Evolutionary conservation across 2,329 filamentous ascomycete genomes (phyloP), one percentile per base, ranked within the genome.

Genomic region (Calonectria pauciramosa): DNA sequence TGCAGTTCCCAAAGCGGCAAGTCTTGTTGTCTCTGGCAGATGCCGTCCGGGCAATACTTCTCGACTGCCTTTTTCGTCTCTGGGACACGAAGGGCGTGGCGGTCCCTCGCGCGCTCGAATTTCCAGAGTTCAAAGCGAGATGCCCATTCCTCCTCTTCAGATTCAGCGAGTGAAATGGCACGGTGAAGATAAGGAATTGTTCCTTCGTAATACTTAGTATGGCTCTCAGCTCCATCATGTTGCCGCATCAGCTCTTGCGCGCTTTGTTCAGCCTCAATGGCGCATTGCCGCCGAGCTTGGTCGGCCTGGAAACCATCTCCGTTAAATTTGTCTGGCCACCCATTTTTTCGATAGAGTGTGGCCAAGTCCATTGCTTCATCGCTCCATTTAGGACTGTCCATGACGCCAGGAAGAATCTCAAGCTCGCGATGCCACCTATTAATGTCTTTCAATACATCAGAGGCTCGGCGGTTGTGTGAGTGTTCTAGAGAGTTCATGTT

Each of bases 371-470:
- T 68, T 20, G 26, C 36, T 2, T 38, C 14, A 3, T 63, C 14
- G 11, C 5, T 4, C 36, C 56, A 63, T 20, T 20, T 26, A 14
- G 14, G 11, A 2, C 23, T 7, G 3, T 44, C 38, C 4, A 1
- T 2, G 8, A 18, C 9, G 18, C 60, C 41, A 6, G 60, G 38
- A 34, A 65, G 16, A 23, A 49, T 11, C n/a, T 68, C 16, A 4
- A 68, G 66, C 18, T 56, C 26, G 9, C 51, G 66, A 47, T 68
- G 59, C 49, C 49, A 56, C 2, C n/a, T 26, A 5, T 44, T 56
- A 11, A 59, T 68, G 23, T 68, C 66, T 18, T 38, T 54, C 34
- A 68, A 26, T 26, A 68, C 66, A 44, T 68, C 49, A 30, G 49
- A 13, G 14, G 66, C 66, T 11, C 32, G 13, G 14, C 66, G 66